Conservation (phyloP, 2,329 filamentous ascomycete species). For the Trichoderma brevicompactum region DNA sequence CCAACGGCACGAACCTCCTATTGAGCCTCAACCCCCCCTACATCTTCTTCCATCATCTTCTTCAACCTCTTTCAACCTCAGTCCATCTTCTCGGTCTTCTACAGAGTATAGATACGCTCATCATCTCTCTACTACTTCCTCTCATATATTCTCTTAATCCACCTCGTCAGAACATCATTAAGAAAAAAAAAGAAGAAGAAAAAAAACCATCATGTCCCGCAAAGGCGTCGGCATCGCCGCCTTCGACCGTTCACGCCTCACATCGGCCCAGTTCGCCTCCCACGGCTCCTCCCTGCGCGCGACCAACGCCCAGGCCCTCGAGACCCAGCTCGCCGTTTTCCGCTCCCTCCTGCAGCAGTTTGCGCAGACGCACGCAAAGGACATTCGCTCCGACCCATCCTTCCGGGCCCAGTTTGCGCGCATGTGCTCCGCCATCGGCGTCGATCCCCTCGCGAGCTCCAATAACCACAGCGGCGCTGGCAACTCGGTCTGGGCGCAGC, state of each 20-base stretch:
- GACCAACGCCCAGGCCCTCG: conserved; percentile 81
- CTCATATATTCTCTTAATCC: no score
- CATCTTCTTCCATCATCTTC: background rate
- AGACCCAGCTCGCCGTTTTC: conserved; percentile 94
- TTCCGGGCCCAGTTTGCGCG: conserved; percentile 97
- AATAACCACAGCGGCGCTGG: conserved; percentile 40
- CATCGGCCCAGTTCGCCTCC: conserved; percentile 85
- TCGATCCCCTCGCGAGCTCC: conserved; percentile 79
- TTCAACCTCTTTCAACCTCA: background rate
- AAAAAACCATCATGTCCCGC: conserved; percentile 59
- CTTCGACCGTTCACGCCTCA: conserved; percentile 82
- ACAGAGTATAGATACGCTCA: background rate
- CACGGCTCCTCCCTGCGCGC: conserved; percentile 88
- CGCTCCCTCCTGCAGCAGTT: conserved; percentile 95
- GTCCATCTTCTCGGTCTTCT: background rate
- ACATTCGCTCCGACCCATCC: conserved; percentile 91
- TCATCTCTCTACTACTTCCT: background rate
- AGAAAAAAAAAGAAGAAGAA: no score
- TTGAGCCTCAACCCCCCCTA: background rate
- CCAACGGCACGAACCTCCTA: conserved; percentile 4
- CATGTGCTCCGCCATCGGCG: conserved; percentile 97
- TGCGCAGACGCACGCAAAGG: conserved; percentile 89
- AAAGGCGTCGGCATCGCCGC: conserved; percentile 90
- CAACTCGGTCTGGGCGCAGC: conserved; percentile 85
- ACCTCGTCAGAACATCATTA: background rate